Conservation (phyloP, 768 basidiomycete species). For the Pleurotus citrinopileatus region DNA sequence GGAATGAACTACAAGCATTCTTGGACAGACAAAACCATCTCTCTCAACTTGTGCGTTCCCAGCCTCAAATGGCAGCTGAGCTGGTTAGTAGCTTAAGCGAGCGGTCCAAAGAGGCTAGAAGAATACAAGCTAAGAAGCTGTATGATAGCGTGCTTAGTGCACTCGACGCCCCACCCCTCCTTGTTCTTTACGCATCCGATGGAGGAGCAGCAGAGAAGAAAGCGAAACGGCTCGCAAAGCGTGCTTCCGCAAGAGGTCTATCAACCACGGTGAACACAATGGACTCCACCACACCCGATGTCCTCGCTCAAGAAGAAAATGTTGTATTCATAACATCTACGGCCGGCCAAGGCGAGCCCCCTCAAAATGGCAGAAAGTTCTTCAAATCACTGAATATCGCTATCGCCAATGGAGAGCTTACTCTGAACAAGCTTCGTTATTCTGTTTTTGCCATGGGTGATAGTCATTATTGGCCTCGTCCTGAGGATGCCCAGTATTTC, state of each 20-base stretch:
- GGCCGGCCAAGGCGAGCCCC: constrained; percentile 96
- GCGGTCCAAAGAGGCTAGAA: constrained; percentile 79
- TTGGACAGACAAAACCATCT: constrained; percentile 96
- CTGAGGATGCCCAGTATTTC: constrained; percentile 97
- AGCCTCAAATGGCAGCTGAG: constrained; percentile 77
- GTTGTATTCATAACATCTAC: constrained; percentile 90
- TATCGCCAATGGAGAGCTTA: constrained; percentile 46
- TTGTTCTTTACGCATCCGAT: constrained; percentile 91
- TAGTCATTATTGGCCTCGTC: constrained; percentile 97
- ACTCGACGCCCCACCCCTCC: constrained; percentile 85
- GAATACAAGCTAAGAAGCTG: constrained; percentile 74
- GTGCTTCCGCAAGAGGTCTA: constrained; percentile 84
- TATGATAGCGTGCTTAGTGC: constrained; percentile 82
- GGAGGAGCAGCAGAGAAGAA: constrained; percentile 94
- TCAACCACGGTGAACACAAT: constrained; percentile 71
- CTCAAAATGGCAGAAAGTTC: constrained; percentile 91
- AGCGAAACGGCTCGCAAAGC: constrained; percentile 80
- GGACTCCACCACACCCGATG: constrained; percentile 78
- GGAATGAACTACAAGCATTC: constrained; percentile 91
- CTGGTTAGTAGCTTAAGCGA: constrained; percentile 83
- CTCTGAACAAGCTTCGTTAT: constrained; percentile 63
- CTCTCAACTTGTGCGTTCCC: constrained; percentile 83
- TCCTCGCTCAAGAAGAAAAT: constrained; percentile 69
- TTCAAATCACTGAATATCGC: constrained; percentile 82
- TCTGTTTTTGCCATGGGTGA: constrained; percentile 96